Percentiles rank a stretch among this genome's conserved stretches.
These are phyloP conservation scores for Plasmodium berghei DNA, from an alignment of 169 alveolate genomes.

Conservation along the genomic window DNA sequence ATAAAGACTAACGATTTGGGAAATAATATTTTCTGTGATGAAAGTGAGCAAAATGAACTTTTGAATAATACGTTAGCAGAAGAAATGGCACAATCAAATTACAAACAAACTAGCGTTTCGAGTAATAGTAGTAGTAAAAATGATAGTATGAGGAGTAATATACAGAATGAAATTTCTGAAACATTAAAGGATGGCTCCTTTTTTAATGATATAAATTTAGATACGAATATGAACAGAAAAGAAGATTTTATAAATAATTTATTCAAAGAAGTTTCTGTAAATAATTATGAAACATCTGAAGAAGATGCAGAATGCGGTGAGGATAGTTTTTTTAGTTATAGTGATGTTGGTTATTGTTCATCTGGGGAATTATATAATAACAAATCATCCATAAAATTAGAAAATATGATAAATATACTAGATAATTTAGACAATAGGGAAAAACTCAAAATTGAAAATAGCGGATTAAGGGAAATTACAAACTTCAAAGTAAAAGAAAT, in stretches of 20 bases:
- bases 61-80: slow-evolving; percentile 7
- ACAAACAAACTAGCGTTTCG: not conserved
- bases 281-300: slow-evolving; percentile 36
- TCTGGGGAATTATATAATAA: slow-evolving; percentile 17
- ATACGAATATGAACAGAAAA: not conserved
- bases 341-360: slow-evolving; percentile 35
- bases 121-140: slow-evolving; percentile 7
- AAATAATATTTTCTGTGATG: not conserved
- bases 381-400: slow-evolving; percentile 8
- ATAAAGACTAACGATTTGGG: not conserved
- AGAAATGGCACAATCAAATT: not conserved
- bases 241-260: slow-evolving; percentile 19
- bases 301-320: slow-evolving; percentile 58
- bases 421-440: too few relatives aligned
- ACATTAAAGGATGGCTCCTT: slow-evolving; percentile 4
- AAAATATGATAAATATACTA: slow-evolving; percentile 3
- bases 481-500: too few relatives aligned
- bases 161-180: slow-evolving; percentile 13
- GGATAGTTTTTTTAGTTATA: slow-evolving; percentile 69
- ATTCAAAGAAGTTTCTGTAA: slow-evolving; percentile 16
- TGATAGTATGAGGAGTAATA: not conserved
- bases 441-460: too few relatives aligned
- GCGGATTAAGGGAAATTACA: too few relatives aligned
- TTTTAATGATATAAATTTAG: not conserved
- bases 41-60: slow-evolving; percentile 2